Base-by-base conservation (phyloP, 2,329 filamentous ascomycete species). In the Cryphonectria japonica region DNA sequence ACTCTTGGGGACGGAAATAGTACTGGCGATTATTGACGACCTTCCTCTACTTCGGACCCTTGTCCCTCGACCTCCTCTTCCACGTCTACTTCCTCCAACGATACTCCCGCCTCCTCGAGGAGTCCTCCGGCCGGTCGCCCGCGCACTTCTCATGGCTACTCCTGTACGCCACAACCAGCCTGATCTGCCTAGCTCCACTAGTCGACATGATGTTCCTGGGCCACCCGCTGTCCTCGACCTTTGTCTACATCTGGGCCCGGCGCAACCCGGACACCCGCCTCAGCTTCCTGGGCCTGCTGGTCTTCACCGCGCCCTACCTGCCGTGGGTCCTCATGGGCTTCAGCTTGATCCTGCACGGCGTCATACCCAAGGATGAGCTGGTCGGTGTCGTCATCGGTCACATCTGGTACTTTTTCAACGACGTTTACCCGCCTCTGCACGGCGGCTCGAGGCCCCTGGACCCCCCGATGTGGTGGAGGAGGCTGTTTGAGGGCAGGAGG, bases 41-140 rank as follows among this genome's bases (percentile, higher is more conserved):
- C 1, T 99, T 99, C 83, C 89, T 98, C 78, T 99, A 98, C 85
- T 98, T 98, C 79, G 96, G 96, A 2, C 95, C 95, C 2, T 90
- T 98, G 75, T 96, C 92, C 41, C 89, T 99, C 78, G 96, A 98
- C 80, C 90, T 99, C 57, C 87, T 98, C 76, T 98, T 98, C 85
- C 95, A 98, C 81, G 93, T 98, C 80, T 99, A 98, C 87, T 99
- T 99, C 83, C 91, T 98, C 71, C 95, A 98, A 80, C 92, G 96
- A 70, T 99, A 99, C 82, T 95, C 95, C 8, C 92, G 96, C 66
- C 92, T 98, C 60, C 89, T 99, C 63, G 96, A 99, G 82, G 95
- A 98, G 82, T 94, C 93, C 0, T 94, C 94, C n/a, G 93, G 94
- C 57, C 90, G 93, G 60, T 97, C 93, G 5, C 93, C 95, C 0